Conservation (phyloP, 805 yeast species). For the Candida vartiovaarae region DNA sequence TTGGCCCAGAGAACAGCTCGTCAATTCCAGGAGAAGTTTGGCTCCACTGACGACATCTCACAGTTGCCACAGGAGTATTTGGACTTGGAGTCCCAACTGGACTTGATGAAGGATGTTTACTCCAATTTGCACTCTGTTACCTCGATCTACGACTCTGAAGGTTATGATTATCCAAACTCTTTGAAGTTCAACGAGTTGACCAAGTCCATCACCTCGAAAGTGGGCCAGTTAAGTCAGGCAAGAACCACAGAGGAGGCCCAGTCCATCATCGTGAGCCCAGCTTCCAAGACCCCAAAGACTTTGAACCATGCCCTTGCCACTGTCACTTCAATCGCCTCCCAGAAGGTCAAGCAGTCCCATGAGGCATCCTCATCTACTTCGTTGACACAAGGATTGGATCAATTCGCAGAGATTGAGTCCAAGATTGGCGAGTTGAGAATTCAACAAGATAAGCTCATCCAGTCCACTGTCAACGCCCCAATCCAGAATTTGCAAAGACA, state of each 20-base stretch:
- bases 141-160: slow-evolving; percentile 57
- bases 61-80: slow-evolving; percentile 80
- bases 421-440: slow-evolving; percentile 77
- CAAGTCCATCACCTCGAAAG: slow-evolving; percentile 55
- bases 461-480: slow-evolving; percentile 60
- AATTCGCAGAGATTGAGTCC: slow-evolving; percentile 62
- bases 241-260: slow-evolving; percentile 79
- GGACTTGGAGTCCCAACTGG: slow-evolving; percentile 66
- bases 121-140: slow-evolving; percentile 47
- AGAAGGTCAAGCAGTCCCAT: slow-evolving; percentile 24
- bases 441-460: slow-evolving; percentile 72
- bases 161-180: slow-evolving; percentile 79
- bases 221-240: slow-evolving; percentile 62
- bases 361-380: slow-evolving; percentile 39
- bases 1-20: slow-evolving; percentile 78
- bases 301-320: slow-evolving; percentile 75
- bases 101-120: slow-evolving; percentile 64
- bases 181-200: slow-evolving; percentile 60
- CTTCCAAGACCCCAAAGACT: slow-evolving; percentile 63
- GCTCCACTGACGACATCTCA: slow-evolving; percentile 75
- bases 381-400: slow-evolving; percentile 54
- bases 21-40: slow-evolving; percentile 70
- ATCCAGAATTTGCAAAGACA: slow-evolving; percentile 53
- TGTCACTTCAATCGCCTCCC: slow-evolving; percentile 48
- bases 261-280: slow-evolving; percentile 51